Evolutionary conservation across 768 basidiomycete genomes (phyloP).

Genomic region (Amanita exitialis): DNA sequence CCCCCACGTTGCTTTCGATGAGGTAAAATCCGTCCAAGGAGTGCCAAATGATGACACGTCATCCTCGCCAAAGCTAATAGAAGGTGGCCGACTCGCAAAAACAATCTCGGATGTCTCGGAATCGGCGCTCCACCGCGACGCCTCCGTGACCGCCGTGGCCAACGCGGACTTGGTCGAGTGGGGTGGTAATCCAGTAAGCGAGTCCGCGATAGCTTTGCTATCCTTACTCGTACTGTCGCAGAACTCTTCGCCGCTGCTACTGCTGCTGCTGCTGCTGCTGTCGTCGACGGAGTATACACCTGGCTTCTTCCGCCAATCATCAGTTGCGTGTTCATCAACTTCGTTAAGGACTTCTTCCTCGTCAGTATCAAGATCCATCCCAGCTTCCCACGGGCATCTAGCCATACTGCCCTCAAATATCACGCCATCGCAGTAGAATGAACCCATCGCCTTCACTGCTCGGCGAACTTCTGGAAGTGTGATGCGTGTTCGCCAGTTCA

Average conservation of each 20-base stretch:
- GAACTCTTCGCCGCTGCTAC: slow-evolving; percentile 2
- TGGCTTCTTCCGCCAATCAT: slow-evolving; percentile 4
- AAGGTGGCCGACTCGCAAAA: slow-evolving; percentile 2
- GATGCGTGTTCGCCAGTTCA: slow-evolving; percentile 54
- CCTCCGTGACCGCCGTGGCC: slow-evolving; percentile 1
- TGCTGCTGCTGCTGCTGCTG: slow-evolving; percentile 5
- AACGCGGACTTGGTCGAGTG: slow-evolving; percentile 3
- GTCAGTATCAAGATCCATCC: slow-evolving; percentile 31
- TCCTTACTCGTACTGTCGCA: neutral
- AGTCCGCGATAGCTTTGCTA: slow-evolving; percentile 2
- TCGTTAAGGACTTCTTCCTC: slow-evolving; percentile 3
- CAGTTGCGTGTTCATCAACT: neutral
- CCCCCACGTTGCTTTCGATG: slow-evolving; percentile 6
- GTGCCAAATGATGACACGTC: slow-evolving; percentile 1
- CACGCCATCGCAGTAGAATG: slow-evolving; percentile 66
- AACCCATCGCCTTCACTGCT: slow-evolving; percentile 44
- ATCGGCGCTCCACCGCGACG: slow-evolving; percentile 6
- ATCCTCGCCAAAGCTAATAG: neutral
- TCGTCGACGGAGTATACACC: slow-evolving; percentile 7
- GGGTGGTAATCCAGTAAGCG: slow-evolving; percentile 4
- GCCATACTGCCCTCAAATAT: slow-evolving; percentile 78
- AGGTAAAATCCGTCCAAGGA: slow-evolving; percentile 6
- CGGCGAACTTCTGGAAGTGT: slow-evolving; percentile 44
- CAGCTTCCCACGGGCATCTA: slow-evolving; percentile 70
- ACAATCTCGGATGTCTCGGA: slow-evolving; percentile 6